These are phyloP conservation scores for Ceratobasidium sp. DNA, from an alignment of 1,284 basidiomycete species.

Conservation along the genomic window DNA sequence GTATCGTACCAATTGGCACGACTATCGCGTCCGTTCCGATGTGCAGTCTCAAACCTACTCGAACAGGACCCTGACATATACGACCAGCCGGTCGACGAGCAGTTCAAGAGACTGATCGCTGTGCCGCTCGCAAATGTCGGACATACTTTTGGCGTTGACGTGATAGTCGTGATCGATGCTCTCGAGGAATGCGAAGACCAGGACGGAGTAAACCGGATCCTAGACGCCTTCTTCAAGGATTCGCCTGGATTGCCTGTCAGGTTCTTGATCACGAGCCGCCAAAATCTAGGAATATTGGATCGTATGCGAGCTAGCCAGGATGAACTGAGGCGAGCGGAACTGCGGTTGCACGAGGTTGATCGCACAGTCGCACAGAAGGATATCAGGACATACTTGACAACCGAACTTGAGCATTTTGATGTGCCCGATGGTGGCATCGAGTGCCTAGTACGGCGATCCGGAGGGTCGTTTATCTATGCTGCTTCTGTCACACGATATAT, in stretches of 20 bases:
- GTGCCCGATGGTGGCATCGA: background rate
- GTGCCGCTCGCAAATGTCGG: background rate
- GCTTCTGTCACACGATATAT: background rate
- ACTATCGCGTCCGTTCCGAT: background rate
- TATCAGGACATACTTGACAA: background rate
- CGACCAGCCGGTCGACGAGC: background rate
- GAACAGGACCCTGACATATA: background rate
- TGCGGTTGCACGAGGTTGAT: slow-evolving; percentile 4
- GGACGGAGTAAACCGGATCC: background rate
- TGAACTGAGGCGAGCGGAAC: background rate
- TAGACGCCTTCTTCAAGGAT: background rate
- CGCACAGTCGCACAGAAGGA: background rate
- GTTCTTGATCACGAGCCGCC: background rate
- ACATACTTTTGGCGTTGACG: background rate
- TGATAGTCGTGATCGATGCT: background rate
- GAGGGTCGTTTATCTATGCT: slow-evolving; percentile 21
- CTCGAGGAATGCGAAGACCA: slow-evolving; percentile 8
- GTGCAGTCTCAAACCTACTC: background rate
- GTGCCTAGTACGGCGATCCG: background rate
- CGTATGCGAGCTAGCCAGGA: background rate
- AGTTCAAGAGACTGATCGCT: background rate
- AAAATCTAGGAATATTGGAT: background rate
- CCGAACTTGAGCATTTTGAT: background rate
- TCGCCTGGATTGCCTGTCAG: background rate
- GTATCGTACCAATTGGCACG: background rate